Conservation (phyloP, 441 rosid genomes). For the Gossypium aridum region DNA sequence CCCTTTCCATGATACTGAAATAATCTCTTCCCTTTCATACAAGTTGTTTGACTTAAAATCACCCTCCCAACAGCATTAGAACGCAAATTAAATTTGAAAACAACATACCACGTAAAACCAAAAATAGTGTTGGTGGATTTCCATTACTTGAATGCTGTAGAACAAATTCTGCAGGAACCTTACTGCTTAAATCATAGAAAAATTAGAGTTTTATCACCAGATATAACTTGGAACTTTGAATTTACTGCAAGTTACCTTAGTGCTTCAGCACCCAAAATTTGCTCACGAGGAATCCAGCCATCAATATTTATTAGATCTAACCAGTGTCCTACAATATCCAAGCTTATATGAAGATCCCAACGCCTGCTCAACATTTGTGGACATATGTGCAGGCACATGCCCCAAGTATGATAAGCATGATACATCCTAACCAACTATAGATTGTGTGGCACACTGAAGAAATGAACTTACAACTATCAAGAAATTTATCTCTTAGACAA, state of each 20-base stretch:
- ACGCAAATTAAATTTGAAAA: background rate
- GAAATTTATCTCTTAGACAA: background rate
- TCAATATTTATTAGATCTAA: constrained; percentile 78
- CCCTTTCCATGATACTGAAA: background rate
- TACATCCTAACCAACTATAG: constrained; percentile 11
- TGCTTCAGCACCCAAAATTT: constrained; percentile 93
- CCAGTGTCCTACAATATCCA: constrained; percentile 92
- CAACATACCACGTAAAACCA: constrained; percentile 72
- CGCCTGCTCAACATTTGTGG: constrained; percentile 42
- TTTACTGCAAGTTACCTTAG: constrained; percentile 49
- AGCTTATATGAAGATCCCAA: constrained; percentile 66
- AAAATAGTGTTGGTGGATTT: constrained; percentile 93
- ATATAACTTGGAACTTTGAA: constrained; percentile 11
- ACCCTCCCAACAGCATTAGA: constrained; percentile 4
- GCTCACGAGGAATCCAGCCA: constrained; percentile 99
- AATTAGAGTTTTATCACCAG: constrained; percentile 17
- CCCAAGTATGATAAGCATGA: constrained; percentile 17
- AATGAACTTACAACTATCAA: background rate
- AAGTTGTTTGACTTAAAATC: background rate
- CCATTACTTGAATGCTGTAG: constrained; percentile 84
- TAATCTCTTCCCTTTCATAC: background rate
- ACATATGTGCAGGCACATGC: constrained; percentile 9
- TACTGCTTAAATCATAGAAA: constrained; percentile 49
- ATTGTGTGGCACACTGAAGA: constrained; percentile 13
- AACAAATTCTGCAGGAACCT: constrained; percentile 92